A percentile compares a stretch with the other conserved stretches of the same genome.
Evolutionary conservation across 2,329 filamentous ascomycete species (phyloP).

Genomic region (Calonectria fujianensis): DNA sequence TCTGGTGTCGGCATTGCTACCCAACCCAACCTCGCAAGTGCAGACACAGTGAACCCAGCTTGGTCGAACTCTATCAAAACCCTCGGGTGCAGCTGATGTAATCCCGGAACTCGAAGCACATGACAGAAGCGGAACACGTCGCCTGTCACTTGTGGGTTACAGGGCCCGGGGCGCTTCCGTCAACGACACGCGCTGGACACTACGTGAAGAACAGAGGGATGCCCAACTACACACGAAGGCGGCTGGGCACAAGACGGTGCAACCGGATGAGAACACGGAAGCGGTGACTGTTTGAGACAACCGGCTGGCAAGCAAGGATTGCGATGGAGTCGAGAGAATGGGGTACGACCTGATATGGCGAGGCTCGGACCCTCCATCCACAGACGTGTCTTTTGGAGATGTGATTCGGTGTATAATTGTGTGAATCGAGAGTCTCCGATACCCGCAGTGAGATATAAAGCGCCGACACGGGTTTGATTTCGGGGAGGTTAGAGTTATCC

Average conservation of each 20-base stretch:
- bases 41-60: slow-evolving; percentile 35
- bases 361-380: slow-evolving; percentile 50
- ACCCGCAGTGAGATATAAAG: slow-evolving; percentile 54
- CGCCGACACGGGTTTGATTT: slow-evolving; percentile 45
- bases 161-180: slow-evolving; percentile 29
- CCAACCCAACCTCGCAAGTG: slow-evolving; percentile 57
- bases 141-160: slow-evolving; percentile 51
- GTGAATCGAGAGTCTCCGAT: slow-evolving; percentile 49
- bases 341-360: slow-evolving; percentile 37
- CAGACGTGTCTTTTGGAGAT: slow-evolving; percentile 54
- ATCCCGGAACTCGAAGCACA: slow-evolving; percentile 48
- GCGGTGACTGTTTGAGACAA: slow-evolving; percentile 45
- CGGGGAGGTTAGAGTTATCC: slow-evolving; percentile 45
- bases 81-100: slow-evolving; percentile 52
- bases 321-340: slow-evolving; percentile 37
- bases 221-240: slow-evolving; percentile 49
- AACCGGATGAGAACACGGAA: slow-evolving; percentile 44
- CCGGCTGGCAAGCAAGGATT: slow-evolving; percentile 41
- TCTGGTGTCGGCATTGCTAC: slow-evolving; percentile 63
- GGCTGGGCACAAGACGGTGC: slow-evolving; percentile 49
- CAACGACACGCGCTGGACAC: slow-evolving; percentile 31
- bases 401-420: slow-evolving; percentile 45
- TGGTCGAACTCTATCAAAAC: slow-evolving; percentile 37
- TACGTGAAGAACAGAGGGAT: slow-evolving; percentile 47
- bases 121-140: slow-evolving; percentile 53